Percentiles rank a stretch among this genome's conserved stretches.
Conservation (phyloP, 208 protist genomes). For the Wallacemonas sp. region DNA sequence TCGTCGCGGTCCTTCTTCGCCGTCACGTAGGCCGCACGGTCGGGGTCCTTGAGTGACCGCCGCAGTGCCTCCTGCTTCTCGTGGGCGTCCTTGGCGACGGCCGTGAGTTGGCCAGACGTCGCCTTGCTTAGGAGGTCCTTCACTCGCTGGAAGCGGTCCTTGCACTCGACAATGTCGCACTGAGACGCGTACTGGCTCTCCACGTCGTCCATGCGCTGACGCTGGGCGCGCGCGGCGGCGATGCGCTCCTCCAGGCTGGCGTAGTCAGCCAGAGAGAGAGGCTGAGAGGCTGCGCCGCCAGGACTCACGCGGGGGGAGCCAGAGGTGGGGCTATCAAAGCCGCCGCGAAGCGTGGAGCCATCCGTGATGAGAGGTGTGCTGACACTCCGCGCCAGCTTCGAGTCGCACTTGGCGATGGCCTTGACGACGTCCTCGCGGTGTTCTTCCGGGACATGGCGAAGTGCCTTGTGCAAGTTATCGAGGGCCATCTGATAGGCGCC, state of each 20-base stretch:
- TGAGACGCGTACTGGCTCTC: conserved; percentile 15
- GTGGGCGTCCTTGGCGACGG: conserved; percentile 31
- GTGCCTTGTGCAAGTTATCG: conserved; percentile 42
- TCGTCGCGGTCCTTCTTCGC: conserved; percentile 43
- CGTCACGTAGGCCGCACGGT: conserved; percentile 37
- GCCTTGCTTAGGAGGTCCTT: conserved; percentile 43
- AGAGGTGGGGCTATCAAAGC: not conserved
- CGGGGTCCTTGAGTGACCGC: conserved; percentile 30
- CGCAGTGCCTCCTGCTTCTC: conserved; percentile 53
- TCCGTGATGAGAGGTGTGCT: conserved; percentile 34
- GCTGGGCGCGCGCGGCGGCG: not conserved
- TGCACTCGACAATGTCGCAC: conserved; percentile 41
- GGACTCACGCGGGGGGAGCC: not conserved
- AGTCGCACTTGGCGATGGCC: conserved; percentile 63
- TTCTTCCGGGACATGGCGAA: conserved; percentile 26
- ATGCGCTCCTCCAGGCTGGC: conserved; percentile 9
- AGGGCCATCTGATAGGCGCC: conserved; percentile 38
- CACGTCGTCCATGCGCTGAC: conserved; percentile 20
- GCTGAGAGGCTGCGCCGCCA: conserved; percentile 7
- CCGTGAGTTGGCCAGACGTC: conserved; percentile 33
- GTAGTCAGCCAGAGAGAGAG: conserved; percentile 11
- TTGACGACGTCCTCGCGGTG: conserved; percentile 35
- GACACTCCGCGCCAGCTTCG: conserved; percentile 50
- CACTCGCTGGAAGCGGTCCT: conserved; percentile 28
- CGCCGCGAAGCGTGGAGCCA: not conserved